phyloP scores from a whole-genome alignment of 2,329 filamentous ascomycete species.

The Meredithiella fracta region DNA sequence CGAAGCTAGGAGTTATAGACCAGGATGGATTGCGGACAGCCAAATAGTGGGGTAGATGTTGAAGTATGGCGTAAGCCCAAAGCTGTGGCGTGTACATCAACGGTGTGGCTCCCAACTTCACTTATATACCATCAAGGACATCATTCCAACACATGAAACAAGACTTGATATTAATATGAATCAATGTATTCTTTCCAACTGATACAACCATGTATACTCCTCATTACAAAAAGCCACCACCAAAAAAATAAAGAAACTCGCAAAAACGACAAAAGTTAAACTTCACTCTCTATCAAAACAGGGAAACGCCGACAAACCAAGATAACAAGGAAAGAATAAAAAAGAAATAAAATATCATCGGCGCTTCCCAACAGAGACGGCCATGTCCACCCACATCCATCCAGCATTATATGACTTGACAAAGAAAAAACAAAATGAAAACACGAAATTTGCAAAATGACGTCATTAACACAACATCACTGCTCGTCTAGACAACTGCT shows the following conservation, averaged over 20 bases:
- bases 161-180: neutral
- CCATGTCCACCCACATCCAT: neutral
- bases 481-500: neutral
- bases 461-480: neutral
- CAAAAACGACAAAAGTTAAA: neutral
- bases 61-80: no score
- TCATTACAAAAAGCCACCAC: neutral
- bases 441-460: neutral
- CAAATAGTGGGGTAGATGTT: neutral
- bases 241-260: neutral
- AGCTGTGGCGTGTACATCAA: no score
- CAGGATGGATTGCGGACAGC: neutral
- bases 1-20: neutral
- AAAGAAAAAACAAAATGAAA: neutral
- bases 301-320: neutral
- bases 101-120: no score
- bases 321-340: neutral
- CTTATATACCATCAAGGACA: no score
- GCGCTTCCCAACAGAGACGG: conserved; percentile 1
- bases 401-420: neutral
- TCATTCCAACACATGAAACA: no score
- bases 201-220: neutral
- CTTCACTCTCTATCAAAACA: neutral
- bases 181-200: neutral
- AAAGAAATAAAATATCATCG: neutral